Conservation (phyloP, 2,329 filamentous ascomycete genomes). For the Metarhizium anisopliae region DNA sequence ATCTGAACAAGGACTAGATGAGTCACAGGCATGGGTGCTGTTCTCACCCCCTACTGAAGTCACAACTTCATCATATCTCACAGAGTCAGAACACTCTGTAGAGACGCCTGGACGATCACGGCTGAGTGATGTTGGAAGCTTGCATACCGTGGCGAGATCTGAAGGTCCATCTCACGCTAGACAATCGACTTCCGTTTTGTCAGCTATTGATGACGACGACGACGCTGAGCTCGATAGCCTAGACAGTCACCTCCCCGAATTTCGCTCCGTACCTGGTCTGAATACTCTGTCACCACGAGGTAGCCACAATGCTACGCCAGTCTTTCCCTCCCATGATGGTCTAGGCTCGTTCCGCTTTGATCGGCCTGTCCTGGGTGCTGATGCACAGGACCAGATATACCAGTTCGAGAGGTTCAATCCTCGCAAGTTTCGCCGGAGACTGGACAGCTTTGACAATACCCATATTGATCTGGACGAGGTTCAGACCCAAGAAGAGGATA, state of each 20-base stretch:
- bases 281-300: constrained; percentile 15
- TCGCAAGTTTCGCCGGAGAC: constrained; percentile 46
- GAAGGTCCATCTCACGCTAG: constrained; percentile 37
- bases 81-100: constrained; percentile 58
- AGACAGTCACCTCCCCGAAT: constrained; percentile 84
- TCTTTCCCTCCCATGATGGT: constrained; percentile 89
- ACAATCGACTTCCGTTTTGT: constrained; percentile 26
- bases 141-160: constrained; percentile 60
- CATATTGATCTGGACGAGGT: constrained; percentile 44
- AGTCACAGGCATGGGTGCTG: constrained; percentile 91
- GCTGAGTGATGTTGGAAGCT: constrained; percentile 71
- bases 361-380: constrained; percentile 39
- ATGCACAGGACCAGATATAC: constrained; percentile 77
- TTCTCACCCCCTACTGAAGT: constrained; percentile 68
- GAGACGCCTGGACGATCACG: constrained; percentile 60
- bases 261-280: constrained; percentile 51
- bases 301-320: constrained; percentile 45
- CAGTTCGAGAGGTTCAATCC: constrained; percentile 83
- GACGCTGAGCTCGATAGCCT: constrained; percentile 84
- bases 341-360: constrained; percentile 73
- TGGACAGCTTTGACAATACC: constrained; percentile 43
- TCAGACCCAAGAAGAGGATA: constrained; percentile 57
- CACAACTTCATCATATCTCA: constrained; percentile 57
- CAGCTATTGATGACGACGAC: constrained; percentile 42
- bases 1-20: constrained; percentile 40